Conservation (phyloP, 441 rosid genomes). For the Mallotus japonicus region DNA sequence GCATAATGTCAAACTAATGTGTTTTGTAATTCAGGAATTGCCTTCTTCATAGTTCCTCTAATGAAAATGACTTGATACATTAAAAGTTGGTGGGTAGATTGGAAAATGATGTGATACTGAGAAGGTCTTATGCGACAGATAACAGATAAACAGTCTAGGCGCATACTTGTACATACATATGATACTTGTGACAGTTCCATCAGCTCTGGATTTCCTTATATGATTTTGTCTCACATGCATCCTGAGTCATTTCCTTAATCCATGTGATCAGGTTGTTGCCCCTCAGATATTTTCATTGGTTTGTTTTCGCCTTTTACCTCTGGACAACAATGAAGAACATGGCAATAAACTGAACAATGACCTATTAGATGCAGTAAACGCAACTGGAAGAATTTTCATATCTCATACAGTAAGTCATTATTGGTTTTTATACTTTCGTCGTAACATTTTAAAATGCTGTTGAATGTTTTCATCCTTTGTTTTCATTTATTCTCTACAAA, state of each 20-base stretch:
- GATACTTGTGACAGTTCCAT: neutral
- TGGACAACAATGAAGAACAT: slow-evolving; percentile 28
- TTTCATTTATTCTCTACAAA: neutral
- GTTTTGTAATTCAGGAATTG: too few relatives aligned
- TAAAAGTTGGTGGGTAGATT: neutral
- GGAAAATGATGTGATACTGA: neutral
- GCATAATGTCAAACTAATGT: neutral
- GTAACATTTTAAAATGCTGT: neutral
- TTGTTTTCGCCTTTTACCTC: slow-evolving; percentile 63
- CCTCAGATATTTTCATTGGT: slow-evolving; percentile 73
- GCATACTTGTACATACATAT: neutral
- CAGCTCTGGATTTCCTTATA: neutral
- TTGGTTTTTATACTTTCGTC: neutral
- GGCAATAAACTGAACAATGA: slow-evolving; percentile 52
- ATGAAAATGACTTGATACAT: neutral
- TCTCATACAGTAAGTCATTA: slow-evolving; percentile 70
- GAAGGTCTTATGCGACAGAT: neutral
- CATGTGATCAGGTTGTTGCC: slow-evolving; percentile 54
- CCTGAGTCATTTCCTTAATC: neutral
- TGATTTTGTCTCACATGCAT: neutral
- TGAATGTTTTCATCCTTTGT: neutral
- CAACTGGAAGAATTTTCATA: slow-evolving; percentile 70
- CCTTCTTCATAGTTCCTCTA: neutral
- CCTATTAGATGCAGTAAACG: slow-evolving; percentile 70
- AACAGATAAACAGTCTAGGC: neutral